Evolutionary conservation across 1,284 basidiomycete genomes (phyloP).

Genomic region (Leccinum holopus): DNA sequence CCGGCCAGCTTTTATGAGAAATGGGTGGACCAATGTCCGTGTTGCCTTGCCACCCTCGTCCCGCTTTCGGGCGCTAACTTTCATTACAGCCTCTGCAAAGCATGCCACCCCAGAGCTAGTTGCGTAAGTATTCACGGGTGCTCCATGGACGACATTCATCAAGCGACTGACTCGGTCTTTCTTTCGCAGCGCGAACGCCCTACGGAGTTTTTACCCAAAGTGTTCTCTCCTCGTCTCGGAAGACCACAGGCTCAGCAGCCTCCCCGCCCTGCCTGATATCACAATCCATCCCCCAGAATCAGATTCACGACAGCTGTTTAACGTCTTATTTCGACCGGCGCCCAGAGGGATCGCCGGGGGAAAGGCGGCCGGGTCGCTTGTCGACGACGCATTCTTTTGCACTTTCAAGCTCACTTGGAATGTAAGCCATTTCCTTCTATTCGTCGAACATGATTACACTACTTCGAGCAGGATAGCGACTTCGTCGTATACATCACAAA

Average conservation of each 20-base stretch:
- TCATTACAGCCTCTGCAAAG: constrained; percentile 47
- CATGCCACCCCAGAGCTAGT: constrained; percentile 43
- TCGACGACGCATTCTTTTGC: constrained; percentile 53
- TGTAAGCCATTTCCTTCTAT: constrained; percentile 37
- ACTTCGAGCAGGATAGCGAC: constrained; percentile 39
- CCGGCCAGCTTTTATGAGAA: constrained; percentile 44
- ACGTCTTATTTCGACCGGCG: constrained; percentile 49
- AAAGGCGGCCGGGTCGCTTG: constrained; percentile 49
- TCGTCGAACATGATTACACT: background rate
- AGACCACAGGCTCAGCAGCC: constrained; percentile 45
- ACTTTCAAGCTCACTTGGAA: constrained; percentile 59
- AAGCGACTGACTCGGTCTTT: constrained; percentile 2
- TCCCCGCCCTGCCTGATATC: constrained; percentile 54
- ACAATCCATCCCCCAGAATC: constrained; percentile 37
- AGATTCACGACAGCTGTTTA: constrained; percentile 46
- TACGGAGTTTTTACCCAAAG: constrained; percentile 60
- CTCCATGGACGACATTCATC: constrained; percentile 1
- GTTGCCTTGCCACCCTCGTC: background rate
- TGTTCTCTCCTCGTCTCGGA: constrained; percentile 57
- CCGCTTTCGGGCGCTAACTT: constrained; percentile 6
- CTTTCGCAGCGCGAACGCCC: constrained; percentile 44
- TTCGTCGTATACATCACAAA: constrained; percentile 48
- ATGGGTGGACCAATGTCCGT: constrained; percentile 56
- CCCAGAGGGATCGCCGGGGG: constrained; percentile 39
- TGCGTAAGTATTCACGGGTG: constrained; percentile 39